These are phyloP conservation scores for Orbilia quercus DNA, from an alignment of 2,329 filamentous ascomycete genomes.

Conservation along the genomic window DNA sequence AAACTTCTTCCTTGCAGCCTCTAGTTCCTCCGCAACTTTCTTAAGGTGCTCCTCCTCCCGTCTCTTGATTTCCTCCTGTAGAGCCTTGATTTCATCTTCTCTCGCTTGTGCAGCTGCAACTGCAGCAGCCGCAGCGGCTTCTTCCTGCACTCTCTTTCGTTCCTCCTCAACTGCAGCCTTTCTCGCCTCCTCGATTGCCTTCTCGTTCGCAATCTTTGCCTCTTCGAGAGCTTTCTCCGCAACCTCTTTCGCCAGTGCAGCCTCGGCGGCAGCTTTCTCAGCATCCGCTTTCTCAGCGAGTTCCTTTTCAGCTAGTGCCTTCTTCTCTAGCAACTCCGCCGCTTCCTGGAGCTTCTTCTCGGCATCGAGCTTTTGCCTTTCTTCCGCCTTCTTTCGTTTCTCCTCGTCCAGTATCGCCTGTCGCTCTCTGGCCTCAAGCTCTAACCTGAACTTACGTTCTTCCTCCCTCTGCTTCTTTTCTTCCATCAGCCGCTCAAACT, in stretches of 20 bases:
- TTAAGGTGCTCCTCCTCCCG: constrained; percentile 56
- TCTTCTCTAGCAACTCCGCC: constrained; percentile 29
- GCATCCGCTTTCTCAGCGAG: constrained; percentile 42
- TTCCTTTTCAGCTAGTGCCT: constrained; percentile 39
- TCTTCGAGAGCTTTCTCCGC: constrained; percentile 50
- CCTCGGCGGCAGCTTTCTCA: constrained; percentile 50
- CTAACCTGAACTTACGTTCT: constrained; percentile 58
- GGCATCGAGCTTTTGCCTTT: constrained; percentile 62
- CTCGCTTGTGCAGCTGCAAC: constrained; percentile 16
- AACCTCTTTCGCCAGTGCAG: constrained; percentile 59
- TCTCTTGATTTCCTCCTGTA: constrained; percentile 50
- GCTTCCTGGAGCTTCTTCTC: constrained; percentile 28
- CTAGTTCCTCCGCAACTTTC: constrained; percentile 64
- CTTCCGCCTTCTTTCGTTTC: constrained; percentile 63
- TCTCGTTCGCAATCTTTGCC: constrained; percentile 60
- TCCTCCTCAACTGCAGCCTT: constrained; percentile 37
- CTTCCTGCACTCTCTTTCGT: constrained; percentile 35
- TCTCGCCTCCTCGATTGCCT: constrained; percentile 33
- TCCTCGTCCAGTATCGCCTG: constrained; percentile 61
- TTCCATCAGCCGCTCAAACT: constrained; percentile 50
- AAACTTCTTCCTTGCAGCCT: constrained; percentile 65
- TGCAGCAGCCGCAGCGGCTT: constrained; percentile 7
- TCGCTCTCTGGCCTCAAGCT: constrained; percentile 56
- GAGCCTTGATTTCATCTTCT: constrained; percentile 43
- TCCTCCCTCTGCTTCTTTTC: constrained; percentile 54